Evolutionary conservation across 345 rosid genomes (phyloP).

Genomic region (Sonneratia alba): DNA sequence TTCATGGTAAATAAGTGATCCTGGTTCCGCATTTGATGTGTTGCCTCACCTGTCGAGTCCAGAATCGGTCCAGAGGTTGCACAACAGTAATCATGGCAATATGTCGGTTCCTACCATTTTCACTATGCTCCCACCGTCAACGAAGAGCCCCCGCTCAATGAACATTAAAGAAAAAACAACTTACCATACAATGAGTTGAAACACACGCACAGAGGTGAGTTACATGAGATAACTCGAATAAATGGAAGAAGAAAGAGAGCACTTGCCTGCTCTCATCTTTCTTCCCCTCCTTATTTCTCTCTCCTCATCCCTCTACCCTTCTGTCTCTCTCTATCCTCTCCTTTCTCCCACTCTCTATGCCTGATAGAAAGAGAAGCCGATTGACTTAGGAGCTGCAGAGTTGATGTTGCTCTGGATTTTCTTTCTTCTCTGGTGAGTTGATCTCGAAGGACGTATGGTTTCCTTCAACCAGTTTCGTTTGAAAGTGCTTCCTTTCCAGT

Average conservation of each 20-base stretch:
- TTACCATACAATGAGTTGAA: neutral
- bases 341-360: neutral
- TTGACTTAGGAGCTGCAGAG: conserved; percentile 6
- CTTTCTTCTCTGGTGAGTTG: conserved; percentile 2
- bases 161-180: neutral
- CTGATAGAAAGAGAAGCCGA: conserved; percentile 6
- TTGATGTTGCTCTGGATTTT: neutral
- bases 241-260: neutral
- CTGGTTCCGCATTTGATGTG: too few species aligned
- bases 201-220: too few species aligned
- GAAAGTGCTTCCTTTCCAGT: neutral
- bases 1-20: too few species aligned
- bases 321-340: neutral
- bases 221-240: neutral
- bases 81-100: neutral
- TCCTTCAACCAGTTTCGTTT: neutral
- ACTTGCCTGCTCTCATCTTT: neutral
- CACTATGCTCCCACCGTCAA: neutral
- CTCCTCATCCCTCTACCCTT: neutral
- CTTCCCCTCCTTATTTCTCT: neutral
- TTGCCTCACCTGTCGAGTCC: neutral
- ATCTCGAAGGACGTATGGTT: neutral
- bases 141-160: neutral
- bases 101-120: neutral
- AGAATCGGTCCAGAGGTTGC: neutral